Base-by-base conservation (phyloP, 2,329 filamentous ascomycete species). In the Exserohilum rostratum region DNA sequence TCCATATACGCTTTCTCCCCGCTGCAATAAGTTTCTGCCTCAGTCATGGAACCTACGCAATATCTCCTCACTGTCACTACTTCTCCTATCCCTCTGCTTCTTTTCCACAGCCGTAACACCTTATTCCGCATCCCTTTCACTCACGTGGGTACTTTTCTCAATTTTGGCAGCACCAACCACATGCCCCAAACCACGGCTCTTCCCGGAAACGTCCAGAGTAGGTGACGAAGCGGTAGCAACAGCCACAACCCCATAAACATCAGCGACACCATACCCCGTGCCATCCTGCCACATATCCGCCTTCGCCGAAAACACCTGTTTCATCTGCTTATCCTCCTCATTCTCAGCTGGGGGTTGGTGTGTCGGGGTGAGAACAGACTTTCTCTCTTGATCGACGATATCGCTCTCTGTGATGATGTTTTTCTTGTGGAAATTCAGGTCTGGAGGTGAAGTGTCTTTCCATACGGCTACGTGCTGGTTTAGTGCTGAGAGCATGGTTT, bases 221-320 rank as follows among this genome's bases (percentile, higher is more conserved):
- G n/a, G n/a, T n/a, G 53, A 44, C 10, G 53, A 34, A 0, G 46
- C 39, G 13, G 17, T 11, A 10, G 42, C 17, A n/a, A 3, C 34
- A 15, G 25, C 44, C 2, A 43, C 48, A 7, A 25, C 22, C 4
- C 22, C 22, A 35, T 49, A 66, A 3, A 61, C 65, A 22, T 66
- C 62, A 5, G 55, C 61, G 25, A 67, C 59, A 2, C 54, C 50
- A 35, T 50, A 13, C 3, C 59, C 65, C 13, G 51, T 59, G 2
- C 54, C 57, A 50, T 61, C 62, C 34, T 56, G 57, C 64, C 66
- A 68, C n/a, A 69, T 35, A n/a, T 50, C 37, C 3, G 66, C 65
- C 1, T 48, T 30, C 1, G 60, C 53, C 18, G 61, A 62, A 10
- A 70, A 30, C 1, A 58, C 43, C 17, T 34, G 13, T 9, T 61